Conservation (phyloP, 2,329 filamentous ascomycete species). For the Pseudomassariella vexata region DNA sequence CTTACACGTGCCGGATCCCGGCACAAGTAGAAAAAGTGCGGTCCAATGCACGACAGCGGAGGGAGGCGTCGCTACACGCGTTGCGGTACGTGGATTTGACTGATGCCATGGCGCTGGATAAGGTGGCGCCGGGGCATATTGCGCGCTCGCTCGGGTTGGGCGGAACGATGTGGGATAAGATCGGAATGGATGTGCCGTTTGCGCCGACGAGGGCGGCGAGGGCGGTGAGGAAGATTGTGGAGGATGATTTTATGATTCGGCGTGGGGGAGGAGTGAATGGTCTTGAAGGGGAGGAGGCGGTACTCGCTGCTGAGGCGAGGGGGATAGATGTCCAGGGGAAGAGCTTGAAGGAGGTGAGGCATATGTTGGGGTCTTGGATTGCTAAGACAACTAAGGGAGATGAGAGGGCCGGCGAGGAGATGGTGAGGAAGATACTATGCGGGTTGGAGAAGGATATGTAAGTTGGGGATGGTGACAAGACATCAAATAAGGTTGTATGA, state of each 20-base stretch:
- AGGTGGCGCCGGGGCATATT: conserved; percentile 14
- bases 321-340: conserved; percentile 54
- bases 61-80: conserved; percentile 42
- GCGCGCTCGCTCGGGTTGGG: conserved; percentile 29
- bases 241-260: conserved; percentile 66
- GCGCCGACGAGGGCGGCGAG: conserved; percentile 46
- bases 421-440: conserved; percentile 11
- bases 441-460: too few relatives aligned
- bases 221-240: conserved; percentile 57
- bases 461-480: too few relatives aligned
- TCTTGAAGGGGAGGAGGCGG: conserved; percentile 59
- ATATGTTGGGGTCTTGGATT: conserved; percentile 41
- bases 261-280: conserved; percentile 53
- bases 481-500: too few relatives aligned
- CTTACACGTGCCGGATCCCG: conserved; percentile 78
- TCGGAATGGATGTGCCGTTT: conserved; percentile 44
- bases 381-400: conserved; percentile 31
- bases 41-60: conserved; percentile 44
- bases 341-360: conserved; percentile 51
- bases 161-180: conserved; percentile 42
- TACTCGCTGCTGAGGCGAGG: conserved; percentile 65
- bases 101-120: conserved; percentile 4
- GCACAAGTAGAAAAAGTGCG: conserved; percentile 59
- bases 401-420: conserved; percentile 28
- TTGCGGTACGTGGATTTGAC: conserved; percentile 24